Base-by-base conservation (phyloP, 2,329 filamentous ascomycete species). In the Fonsecaea monophora region DNA sequence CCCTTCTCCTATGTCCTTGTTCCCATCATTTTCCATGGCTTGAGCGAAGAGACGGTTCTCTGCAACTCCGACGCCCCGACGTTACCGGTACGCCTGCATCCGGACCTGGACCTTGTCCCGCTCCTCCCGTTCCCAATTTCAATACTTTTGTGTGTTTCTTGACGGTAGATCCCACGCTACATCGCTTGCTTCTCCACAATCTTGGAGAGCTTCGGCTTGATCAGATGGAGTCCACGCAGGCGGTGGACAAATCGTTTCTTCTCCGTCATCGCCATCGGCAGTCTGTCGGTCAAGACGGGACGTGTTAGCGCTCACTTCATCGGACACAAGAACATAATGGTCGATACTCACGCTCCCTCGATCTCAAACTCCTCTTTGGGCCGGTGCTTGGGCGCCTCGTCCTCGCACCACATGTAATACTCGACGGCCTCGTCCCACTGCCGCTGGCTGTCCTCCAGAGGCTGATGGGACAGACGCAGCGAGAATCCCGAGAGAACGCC, bases 341-440 rank as follows among this genome's bases (percentile, higher is more conserved):
- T 25, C 5, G 40, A 18, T 18, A 21, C 40, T 45, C n/a, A 45
- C 40, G 15, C 12, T 1, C 4, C 2, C 10, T 45, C 15, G n/a
- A 18, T 25, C 25, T 25, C 25, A 25, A 25, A 7, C 6, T 21
- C 40, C 40, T 45, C 40, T 10, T 45, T 45, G 40, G 15, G 15
- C 6, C 40, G 40, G 21, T 45, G 21, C 40, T 25, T 50, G 45
- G 18, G 18, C 6, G 45, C 45, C 45, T 50, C 45, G 18, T 3
- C 18, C 9, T 50, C 45, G 45, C 45, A 50, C 45, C 45, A 25
- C 18, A 21, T 12, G 45, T 25, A 50, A 13, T 25, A 25, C 18
- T 50, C 18, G 18, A 50, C 18, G 9, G 45, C 45, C 45, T 50
- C 18, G 45, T 50, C 45, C 45, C 45, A 50, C 18, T 50, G 45